phyloP scores from a whole-genome alignment of 495 filamentous ascomycete species.

The Neurospora africana region DNA sequence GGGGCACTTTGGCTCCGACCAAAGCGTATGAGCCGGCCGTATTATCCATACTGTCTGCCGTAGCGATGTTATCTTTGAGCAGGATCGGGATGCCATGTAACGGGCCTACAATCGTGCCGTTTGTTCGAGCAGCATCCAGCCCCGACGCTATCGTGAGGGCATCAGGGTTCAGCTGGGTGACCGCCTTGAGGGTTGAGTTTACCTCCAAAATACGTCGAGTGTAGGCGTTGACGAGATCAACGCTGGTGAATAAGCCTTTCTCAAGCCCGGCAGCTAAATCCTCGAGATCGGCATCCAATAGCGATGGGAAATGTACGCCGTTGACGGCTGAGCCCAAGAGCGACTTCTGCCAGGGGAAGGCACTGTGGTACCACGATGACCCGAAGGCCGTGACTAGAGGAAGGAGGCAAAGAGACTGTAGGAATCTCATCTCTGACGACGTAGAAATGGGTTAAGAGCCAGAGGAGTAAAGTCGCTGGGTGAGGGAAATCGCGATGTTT shows the following conservation, averaged over 20 bases:
- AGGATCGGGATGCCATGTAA: constrained; percentile 60
- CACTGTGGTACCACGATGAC: not conserved
- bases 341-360: not conserved
- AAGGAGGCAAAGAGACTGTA: not conserved
- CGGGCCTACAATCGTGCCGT: constrained; percentile 25
- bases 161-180: constrained; percentile 38
- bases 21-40: constrained; percentile 48
- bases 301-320: constrained; percentile 2
- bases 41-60: constrained; percentile 53
- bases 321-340: not conserved
- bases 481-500: not conserved
- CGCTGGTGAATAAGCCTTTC: constrained; percentile 45
- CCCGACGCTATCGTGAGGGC: constrained; percentile 27
- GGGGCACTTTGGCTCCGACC: constrained; percentile 35
- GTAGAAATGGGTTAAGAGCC: not conserved
- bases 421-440: not conserved
- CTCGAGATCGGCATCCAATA: constrained; percentile 35
- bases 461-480: not conserved
- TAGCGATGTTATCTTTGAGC: constrained; percentile 65
- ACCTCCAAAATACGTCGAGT: constrained; percentile 32
- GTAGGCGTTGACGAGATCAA: constrained; percentile 45
- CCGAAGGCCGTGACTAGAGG: not conserved
- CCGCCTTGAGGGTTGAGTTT: constrained; percentile 27
- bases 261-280: constrained; percentile 41
- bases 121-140: constrained; percentile 20